Evolutionary conservation across 768 basidiomycete species (phyloP).

Genomic region (Tylopilus balloui): DNA sequence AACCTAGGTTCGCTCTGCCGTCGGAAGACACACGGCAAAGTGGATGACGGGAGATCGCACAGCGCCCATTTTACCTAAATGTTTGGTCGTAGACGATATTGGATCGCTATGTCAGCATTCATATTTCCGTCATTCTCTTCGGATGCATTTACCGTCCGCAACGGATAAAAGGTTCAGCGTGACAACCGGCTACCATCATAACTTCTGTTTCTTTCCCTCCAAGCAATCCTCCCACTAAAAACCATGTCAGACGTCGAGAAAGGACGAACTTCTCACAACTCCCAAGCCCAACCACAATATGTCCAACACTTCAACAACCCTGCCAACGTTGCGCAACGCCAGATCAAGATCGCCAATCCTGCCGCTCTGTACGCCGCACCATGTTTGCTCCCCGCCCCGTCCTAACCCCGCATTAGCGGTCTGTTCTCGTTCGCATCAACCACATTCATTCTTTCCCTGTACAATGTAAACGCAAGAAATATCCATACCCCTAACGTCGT

Average conservation of each 20-base stretch:
- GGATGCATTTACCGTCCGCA: slow-evolving; percentile 9
- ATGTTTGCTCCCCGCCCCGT: background rate
- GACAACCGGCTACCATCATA: background rate
- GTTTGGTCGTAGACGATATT: too few relatives aligned
- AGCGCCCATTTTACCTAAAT: slow-evolving; percentile 1
- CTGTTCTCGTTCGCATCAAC: slow-evolving; percentile 82
- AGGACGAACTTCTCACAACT: slow-evolving; percentile 18
- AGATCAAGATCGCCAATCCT: slow-evolving; percentile 53
- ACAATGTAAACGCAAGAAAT: slow-evolving; percentile 56
- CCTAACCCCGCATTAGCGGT: slow-evolving; percentile 42
- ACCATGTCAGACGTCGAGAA: slow-evolving; percentile 39
- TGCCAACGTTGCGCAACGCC: slow-evolving; percentile 24
- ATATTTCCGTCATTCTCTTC: slow-evolving; percentile 12
- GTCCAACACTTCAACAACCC: slow-evolving; percentile 15
- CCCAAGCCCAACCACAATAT: slow-evolving; percentile 18
- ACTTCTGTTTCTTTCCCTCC: background rate
- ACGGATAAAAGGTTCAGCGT: slow-evolving; percentile 17
- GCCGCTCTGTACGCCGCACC: slow-evolving; percentile 28
- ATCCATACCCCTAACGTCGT: slow-evolving; percentile 62
- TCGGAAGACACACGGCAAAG: background rate
- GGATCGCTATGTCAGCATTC: slow-evolving; percentile 22
- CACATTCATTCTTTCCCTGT: slow-evolving; percentile 73
- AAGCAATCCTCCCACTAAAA: background rate
- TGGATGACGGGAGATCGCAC: too few relatives aligned
- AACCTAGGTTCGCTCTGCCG: background rate